A percentile compares a stretch with the other conserved stretches of the same genome.
Conservation (phyloP, 768 basidiomycete genomes). For the Rhizopogon salebrosus region DNA sequence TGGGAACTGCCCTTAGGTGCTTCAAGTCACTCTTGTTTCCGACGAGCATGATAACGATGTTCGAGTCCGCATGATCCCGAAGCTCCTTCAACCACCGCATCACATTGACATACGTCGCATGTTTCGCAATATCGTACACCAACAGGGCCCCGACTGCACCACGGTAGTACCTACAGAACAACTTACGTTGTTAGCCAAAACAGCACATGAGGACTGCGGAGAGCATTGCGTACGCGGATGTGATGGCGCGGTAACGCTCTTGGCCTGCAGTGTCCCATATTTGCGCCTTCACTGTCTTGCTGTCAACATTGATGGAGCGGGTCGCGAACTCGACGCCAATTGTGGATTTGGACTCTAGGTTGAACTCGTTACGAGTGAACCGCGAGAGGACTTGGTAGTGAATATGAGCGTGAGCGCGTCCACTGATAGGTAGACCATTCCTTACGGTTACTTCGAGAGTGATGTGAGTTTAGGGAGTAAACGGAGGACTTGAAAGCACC, state of each 20-base stretch:
- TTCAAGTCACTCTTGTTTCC: conserved; percentile 99
- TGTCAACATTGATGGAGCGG: conserved; percentile 90
- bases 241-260: conserved; percentile 96
- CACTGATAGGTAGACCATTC: not conserved
- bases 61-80: conserved; percentile 89
- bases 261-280: conserved; percentile 99
- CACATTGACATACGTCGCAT: conserved; percentile 91
- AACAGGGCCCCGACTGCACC: conserved; percentile 92
- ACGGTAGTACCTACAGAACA: conserved; percentile 80
- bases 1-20: conserved; percentile 92
- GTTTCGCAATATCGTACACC: conserved; percentile 93
- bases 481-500: conserved; percentile 21
- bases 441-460: conserved; percentile 29
- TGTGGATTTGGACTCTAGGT: conserved; percentile 97
- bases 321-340: conserved; percentile 99
- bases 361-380: conserved; percentile 99
- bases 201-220: not conserved
- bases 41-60: conserved; percentile 93
- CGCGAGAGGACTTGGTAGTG: conserved; percentile 83
- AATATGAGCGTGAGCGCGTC: conserved; percentile 5
- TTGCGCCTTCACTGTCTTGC: conserved; percentile 96
- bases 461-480: conserved; percentile 2
- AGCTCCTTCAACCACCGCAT: conserved; percentile 96
- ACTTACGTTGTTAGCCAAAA: not conserved
- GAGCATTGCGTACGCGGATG: conserved; percentile 69